Evolutionary conservation across 2,329 filamentous ascomycete species (phyloP).

Genomic region (Cadophora sp.): DNA sequence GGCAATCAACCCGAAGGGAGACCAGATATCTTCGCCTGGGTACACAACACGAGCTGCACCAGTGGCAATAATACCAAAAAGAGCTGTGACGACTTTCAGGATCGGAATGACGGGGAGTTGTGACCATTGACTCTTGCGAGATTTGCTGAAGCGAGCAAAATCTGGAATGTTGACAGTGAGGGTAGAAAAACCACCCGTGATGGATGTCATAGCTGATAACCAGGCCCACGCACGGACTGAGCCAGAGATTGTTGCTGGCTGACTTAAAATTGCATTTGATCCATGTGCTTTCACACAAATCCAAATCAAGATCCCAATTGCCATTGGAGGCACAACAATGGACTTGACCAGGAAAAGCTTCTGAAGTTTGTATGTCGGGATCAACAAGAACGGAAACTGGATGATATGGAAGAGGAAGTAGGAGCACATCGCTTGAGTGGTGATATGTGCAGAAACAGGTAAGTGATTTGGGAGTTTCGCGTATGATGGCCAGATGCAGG

Average conservation of each 20-base stretch:
- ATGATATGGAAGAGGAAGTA: neutral
- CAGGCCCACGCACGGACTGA: neutral
- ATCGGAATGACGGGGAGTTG: neutral
- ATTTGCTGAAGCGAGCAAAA: neutral
- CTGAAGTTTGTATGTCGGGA: neutral
- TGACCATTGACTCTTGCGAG: neutral
- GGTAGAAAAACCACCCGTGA: neutral
- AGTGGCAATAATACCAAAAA: neutral
- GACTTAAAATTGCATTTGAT: neutral
- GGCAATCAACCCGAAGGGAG: neutral
- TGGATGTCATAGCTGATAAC: neutral
- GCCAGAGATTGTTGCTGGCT: neutral
- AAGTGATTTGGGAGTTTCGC: neutral
- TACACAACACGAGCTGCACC: neutral
- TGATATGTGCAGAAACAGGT: neutral
- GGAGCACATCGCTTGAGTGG: conserved; percentile 1
- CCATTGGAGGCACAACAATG: neutral
- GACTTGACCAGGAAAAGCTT: neutral
- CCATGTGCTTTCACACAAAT: neutral
- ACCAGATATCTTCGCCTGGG: conserved; percentile 1
- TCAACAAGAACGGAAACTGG: neutral
- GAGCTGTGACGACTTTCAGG: neutral
- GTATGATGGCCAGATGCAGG: neutral
- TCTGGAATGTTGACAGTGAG: neutral
- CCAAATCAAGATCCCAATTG: neutral